Base-by-base conservation (phyloP, 2,329 filamentous ascomycete genomes). In the Trichoderma semiorbis region DNA sequence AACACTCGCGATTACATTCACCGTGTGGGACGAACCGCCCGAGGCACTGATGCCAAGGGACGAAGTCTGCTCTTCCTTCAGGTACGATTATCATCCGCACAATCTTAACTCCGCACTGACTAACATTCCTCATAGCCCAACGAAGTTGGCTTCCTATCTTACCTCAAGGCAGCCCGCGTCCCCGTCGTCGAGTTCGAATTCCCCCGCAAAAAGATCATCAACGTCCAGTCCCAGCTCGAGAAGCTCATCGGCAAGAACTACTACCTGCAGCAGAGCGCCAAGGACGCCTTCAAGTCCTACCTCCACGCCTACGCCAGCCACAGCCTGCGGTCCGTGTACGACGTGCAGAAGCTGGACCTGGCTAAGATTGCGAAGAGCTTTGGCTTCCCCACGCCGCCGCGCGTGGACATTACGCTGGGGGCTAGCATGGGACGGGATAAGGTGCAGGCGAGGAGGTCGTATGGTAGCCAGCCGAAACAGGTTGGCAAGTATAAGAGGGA, bases 141-240 rank as follows among this genome's bases (percentile, higher is more conserved):
- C 73, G 96, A 99, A 82, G 90, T 97, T 21, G 95, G 95, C 30
- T 98, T 99, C 86, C 85, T 99, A 65, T 91, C 91, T 71, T 93
- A 98, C 79, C 88, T 99, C 74, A 97, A 97, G 83, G 92, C 94
- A 68, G 94, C 95, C 16, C 90, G 94, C 73, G 95, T 99, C 2
- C 96, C 96, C 2, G 91, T 99, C 7, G 93, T 97, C 32, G 96
- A 99, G 82, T 98, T 97, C 78, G 95, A 98, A 79, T 96, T 99
- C 79, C 95, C 95, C 2, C 86, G 90, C 71, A 95, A 93, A 84
- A 97, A 97, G 87, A 93, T 99, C 75, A 86, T 95, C 78, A 96
- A 97, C 78, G 91, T 97, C 76, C 91, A 97, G 84, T 90, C 92
- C 77, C 94, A 98, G 82, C 89, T 98, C 11, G 95, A 98, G 86